phyloP scores from a whole-genome alignment of 2,329 filamentous ascomycete species.

The Fusarium succisae region DNA sequence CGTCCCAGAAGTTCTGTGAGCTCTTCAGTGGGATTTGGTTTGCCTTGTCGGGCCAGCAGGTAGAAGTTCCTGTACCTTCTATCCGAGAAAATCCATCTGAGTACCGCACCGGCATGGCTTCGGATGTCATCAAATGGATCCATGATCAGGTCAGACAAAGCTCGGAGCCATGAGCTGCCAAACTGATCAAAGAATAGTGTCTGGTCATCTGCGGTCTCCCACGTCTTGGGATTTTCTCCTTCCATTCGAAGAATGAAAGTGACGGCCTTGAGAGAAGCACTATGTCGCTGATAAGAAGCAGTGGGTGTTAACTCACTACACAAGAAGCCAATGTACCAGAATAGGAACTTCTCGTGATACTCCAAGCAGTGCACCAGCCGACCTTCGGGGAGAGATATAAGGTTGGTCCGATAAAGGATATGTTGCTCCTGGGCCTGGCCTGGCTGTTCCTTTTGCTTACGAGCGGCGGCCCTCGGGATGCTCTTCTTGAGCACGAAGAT shows the following conservation, averaged over 20 bases:
- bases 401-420: slow-evolving; percentile 51
- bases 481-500: slow-evolving; percentile 64
- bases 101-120: slow-evolving; percentile 60
- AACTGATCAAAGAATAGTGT: slow-evolving; percentile 53
- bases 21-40: slow-evolving; percentile 40
- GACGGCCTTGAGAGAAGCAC: slow-evolving; percentile 79
- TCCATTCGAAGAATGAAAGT: slow-evolving; percentile 74
- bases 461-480: slow-evolving; percentile 50
- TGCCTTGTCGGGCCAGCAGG: slow-evolving; percentile 23
- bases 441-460: slow-evolving; percentile 47
- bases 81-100: slow-evolving; percentile 60
- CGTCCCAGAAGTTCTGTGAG: slow-evolving; percentile 59
- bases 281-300: slow-evolving; percentile 89
- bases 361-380: slow-evolving; percentile 53
- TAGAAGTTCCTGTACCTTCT: slow-evolving; percentile 45
- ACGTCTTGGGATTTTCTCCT: slow-evolving; percentile 61
- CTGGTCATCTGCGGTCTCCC: slow-evolving; percentile 53
- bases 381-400: slow-evolving; percentile 51
- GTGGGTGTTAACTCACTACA: slow-evolving; percentile 79
- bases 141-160: slow-evolving; percentile 80
- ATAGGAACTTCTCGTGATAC: slow-evolving; percentile 72
- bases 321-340: slow-evolving; percentile 79
- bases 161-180: slow-evolving; percentile 64
- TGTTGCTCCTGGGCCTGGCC: slow-evolving; percentile 35
- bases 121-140: slow-evolving; percentile 95